phyloP scores from a whole-genome alignment of 331 rosid genomes.

The Pyracantha coccinea region DNA sequence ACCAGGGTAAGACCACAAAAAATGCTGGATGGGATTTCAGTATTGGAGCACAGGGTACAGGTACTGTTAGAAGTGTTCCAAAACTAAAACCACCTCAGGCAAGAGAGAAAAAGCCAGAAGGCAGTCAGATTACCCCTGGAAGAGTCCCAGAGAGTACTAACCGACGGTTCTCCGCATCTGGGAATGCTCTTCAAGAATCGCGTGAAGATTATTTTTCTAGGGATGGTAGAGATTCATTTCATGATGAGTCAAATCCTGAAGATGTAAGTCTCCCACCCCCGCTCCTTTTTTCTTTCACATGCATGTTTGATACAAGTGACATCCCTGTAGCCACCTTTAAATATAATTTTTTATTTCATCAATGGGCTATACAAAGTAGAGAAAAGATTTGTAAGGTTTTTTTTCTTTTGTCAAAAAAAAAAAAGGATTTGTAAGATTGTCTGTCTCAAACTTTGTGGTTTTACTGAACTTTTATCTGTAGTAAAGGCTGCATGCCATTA shows the following conservation, averaged over 20 bases:
- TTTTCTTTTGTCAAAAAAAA: too few species aligned
- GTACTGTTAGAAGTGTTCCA: slow-evolving; percentile 57
- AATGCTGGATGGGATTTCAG: slow-evolving; percentile 98
- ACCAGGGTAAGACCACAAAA: slow-evolving; percentile 62
- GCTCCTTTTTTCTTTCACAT: neutral
- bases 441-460: neutral
- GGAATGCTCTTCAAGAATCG: slow-evolving; percentile 35
- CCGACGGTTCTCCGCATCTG: slow-evolving; percentile 37
- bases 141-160: slow-evolving; percentile 51
- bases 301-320: neutral
- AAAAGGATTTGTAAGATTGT: neutral
- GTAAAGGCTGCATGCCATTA: neutral
- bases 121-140: slow-evolving; percentile 27
- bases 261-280: slow-evolving; percentile 53
- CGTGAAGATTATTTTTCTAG: slow-evolving; percentile 33
- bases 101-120: slow-evolving; percentile 68
- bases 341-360: neutral
- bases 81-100: slow-evolving; percentile 73
- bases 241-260: slow-evolving; percentile 39
- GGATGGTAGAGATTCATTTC: slow-evolving; percentile 34
- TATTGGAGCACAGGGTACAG: slow-evolving; percentile 74
- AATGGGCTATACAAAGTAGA: neutral
- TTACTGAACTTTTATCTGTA: neutral
- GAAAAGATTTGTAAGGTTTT: neutral
- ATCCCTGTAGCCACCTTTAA: neutral